Percentiles rank a stretch among this genome's conserved stretches.
These are phyloP conservation scores for Neotropicomus parvogracilis DNA, from an alignment of 1,284 basidiomycete genomes.

Conservation along the genomic window DNA sequence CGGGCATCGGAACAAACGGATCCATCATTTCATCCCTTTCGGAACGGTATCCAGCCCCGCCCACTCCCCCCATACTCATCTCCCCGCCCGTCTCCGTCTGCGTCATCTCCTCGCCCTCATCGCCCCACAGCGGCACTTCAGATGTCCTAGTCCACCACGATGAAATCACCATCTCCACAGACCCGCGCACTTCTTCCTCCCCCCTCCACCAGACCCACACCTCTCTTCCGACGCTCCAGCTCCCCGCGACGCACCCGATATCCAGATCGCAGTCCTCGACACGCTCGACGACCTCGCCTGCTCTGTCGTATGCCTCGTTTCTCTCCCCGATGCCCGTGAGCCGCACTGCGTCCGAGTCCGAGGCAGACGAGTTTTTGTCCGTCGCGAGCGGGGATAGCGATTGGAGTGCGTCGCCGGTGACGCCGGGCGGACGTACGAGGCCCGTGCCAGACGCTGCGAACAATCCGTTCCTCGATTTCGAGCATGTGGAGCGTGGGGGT, in stretches of 20 bases:
- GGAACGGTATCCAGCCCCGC: slow-evolving; percentile 32
- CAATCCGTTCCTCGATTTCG: slow-evolving; percentile 29
- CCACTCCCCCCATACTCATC: slow-evolving; percentile 28
- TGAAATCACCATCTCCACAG: neutral
- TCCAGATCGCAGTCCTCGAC: slow-evolving; percentile 13
- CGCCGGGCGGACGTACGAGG: neutral
- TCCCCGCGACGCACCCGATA: slow-evolving; percentile 7
- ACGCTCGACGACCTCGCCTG: slow-evolving; percentile 12
- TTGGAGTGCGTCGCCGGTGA: slow-evolving; percentile 14
- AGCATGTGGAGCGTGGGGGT: slow-evolving; percentile 11
- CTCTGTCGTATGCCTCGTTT: slow-evolving; percentile 24
- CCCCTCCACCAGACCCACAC: neutral
- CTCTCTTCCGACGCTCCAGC: slow-evolving; percentile 17
- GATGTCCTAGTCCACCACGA: slow-evolving; percentile 15
- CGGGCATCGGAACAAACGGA: neutral
- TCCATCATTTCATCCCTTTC: slow-evolving; percentile 30
- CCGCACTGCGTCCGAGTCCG: slow-evolving; percentile 21
- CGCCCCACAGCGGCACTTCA: slow-evolving; percentile 20
- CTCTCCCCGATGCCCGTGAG: slow-evolving; percentile 26
- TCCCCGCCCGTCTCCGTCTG: slow-evolving; percentile 24
- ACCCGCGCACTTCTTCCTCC: neutral
- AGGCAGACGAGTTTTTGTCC: slow-evolving; percentile 30
- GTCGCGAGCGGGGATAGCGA: slow-evolving; percentile 21
- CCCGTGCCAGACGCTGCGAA: slow-evolving; percentile 13
- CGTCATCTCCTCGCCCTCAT: slow-evolving; percentile 26